Evolutionary conservation across 2,329 filamentous ascomycete species (phyloP).

Genomic region (Epichloe festucae): DNA sequence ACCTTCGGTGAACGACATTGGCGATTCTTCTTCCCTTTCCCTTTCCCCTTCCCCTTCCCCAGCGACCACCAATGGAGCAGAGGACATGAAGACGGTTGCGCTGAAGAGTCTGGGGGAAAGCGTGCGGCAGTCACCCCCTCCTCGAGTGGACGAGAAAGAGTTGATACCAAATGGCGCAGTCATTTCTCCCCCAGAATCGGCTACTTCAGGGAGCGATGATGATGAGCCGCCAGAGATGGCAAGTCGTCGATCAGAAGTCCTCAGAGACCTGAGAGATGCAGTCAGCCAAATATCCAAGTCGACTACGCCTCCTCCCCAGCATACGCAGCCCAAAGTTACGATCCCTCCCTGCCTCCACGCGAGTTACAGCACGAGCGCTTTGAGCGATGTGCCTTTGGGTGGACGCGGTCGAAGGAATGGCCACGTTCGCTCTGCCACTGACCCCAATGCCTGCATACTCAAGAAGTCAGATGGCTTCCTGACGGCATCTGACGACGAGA

Average conservation of each 20-base stretch:
- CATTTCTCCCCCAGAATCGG: constrained; percentile 88
- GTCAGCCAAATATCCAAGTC: constrained; percentile 59
- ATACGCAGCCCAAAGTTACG: constrained; percentile 18
- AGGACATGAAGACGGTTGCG: constrained; percentile 15
- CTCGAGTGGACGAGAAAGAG: constrained; percentile 53
- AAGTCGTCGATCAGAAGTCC: constrained; percentile 36
- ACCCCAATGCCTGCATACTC: constrained; percentile 34
- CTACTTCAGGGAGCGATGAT: constrained; percentile 70
- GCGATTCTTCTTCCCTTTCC: constrained; percentile 14
- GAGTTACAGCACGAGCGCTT: constrained; percentile 33
- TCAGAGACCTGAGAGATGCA: constrained; percentile 66
- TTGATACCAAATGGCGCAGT: constrained; percentile 69
- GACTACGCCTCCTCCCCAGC: constrained; percentile 36
- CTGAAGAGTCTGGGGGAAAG: constrained; percentile 38
- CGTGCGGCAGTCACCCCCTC: constrained; percentile 74
- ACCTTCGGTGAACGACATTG: constrained; percentile 27
- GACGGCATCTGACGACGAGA: constrained; percentile 48
- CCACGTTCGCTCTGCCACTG: constrained; percentile 43
- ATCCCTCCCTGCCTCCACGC: constrained; percentile 23
- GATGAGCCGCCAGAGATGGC: constrained; percentile 43
- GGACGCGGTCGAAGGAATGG: constrained; percentile 25
- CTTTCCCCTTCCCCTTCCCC: constrained; percentile 19
- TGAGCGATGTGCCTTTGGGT: constrained; percentile 28
- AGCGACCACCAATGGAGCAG: constrained; percentile 11
- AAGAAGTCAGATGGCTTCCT: constrained; percentile 37